Evolutionary conservation across 192 early-diverging fungal genomes (phyloP).

Genomic region (Dissophora ornata): DNA sequence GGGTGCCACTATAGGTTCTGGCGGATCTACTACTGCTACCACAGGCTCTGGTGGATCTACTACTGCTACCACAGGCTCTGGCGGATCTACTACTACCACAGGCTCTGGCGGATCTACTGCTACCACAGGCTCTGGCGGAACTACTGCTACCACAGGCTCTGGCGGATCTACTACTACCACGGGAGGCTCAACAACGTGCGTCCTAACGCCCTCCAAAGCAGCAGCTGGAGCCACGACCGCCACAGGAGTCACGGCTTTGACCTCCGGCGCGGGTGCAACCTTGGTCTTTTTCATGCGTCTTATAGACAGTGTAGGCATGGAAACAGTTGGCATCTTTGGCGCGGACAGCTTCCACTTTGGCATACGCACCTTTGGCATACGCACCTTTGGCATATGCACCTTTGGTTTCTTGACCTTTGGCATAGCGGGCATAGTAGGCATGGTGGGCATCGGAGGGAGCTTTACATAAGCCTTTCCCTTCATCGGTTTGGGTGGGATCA

Average conservation of each 20-base stretch:
- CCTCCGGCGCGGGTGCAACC: background rate
- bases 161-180: no score
- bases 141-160: background rate
- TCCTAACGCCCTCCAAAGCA: background rate
- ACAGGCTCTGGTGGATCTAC: background rate
- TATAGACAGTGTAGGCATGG: background rate
- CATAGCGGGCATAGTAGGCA: slow-evolving; percentile 10
- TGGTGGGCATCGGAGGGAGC: background rate
- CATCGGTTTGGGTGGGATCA: slow-evolving; percentile 13
- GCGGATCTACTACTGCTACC: background rate
- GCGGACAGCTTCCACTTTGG: background rate
- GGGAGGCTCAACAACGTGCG: slow-evolving; percentile 13
- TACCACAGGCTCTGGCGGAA: slow-evolving; percentile 1
- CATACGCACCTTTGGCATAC: slow-evolving; percentile 8
- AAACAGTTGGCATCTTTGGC: background rate
- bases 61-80: background rate
- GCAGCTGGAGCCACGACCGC: background rate
- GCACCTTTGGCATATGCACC: slow-evolving; percentile 12
- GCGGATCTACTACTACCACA: no score
- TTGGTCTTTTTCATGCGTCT: background rate
- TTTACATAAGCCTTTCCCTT: slow-evolving; percentile 15
- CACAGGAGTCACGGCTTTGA: background rate
- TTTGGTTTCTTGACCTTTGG: background rate
- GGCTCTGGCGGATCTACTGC: no score
- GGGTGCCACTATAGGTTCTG: background rate